Percentiles rank a stretch among this genome's conserved stretches.
Conservation (phyloP, 495 filamentous ascomycete species). For the Oleoguttula mirabilis region DNA sequence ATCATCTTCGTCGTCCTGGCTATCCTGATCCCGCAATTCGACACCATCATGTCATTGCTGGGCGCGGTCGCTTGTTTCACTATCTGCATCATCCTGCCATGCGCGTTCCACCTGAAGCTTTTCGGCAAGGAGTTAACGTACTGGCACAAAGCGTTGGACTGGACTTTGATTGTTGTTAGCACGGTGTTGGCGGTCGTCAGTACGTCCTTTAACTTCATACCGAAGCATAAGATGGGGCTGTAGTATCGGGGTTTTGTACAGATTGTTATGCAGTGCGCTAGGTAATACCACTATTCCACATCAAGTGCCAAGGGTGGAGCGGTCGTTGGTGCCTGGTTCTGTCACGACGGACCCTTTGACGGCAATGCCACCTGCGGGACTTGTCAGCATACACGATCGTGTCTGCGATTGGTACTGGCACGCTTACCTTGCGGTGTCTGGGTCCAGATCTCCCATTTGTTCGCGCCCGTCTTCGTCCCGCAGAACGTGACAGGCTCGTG, state of each 20-base stretch:
- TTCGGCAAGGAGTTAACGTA: slow-evolving; percentile 67
- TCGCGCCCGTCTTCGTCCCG: slow-evolving; percentile 19
- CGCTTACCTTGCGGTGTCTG: slow-evolving; percentile 15
- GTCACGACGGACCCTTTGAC: slow-evolving; percentile 26
- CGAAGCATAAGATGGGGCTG: slow-evolving; percentile 39
- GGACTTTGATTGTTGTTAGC: slow-evolving; percentile 56
- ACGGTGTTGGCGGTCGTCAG: slow-evolving; percentile 58
- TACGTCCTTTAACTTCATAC: slow-evolving; percentile 80
- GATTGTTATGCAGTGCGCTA: background rate
- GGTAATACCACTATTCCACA: background rate
- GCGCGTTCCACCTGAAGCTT: slow-evolving; percentile 85
- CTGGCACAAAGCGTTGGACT: slow-evolving; percentile 53
- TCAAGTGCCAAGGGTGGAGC: background rate
- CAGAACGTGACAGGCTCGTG: slow-evolving; percentile 41
- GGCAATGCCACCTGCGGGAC: slow-evolving; percentile 22
- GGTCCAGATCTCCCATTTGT: slow-evolving; percentile 19
- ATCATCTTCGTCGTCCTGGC: slow-evolving; percentile 54
- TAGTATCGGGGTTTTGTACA: too few relatives aligned
- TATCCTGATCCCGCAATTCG: slow-evolving; percentile 77
- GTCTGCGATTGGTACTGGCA: background rate
- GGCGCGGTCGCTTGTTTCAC: slow-evolving; percentile 85
- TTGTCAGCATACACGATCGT: background rate
- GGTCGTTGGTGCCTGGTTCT: slow-evolving; percentile 5
- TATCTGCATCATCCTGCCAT: slow-evolving; percentile 75
- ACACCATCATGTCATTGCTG: slow-evolving; percentile 88